These are phyloP conservation scores for Glycine latifolia DNA, from an alignment of 306 rosid genomes.

Conservation along the genomic window DNA sequence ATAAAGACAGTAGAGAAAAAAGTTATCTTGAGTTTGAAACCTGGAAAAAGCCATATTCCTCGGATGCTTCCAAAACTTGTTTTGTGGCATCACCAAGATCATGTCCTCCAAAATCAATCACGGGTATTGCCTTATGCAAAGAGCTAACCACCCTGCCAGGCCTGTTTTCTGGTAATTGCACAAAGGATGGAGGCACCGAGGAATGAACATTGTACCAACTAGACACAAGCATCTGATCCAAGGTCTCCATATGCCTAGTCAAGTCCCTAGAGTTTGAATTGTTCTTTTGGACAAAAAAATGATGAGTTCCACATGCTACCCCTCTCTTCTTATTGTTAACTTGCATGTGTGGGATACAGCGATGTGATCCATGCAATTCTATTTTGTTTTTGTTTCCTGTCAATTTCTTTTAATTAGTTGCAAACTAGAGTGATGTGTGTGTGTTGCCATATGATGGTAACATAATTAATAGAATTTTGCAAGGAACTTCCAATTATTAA, in stretches of 20 bases:
- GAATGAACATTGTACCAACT: conserved; percentile 49
- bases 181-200: conserved; percentile 52
- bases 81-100: conserved; percentile 44
- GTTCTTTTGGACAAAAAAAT: background rate
- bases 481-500: background rate
- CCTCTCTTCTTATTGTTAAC: conserved; percentile 28
- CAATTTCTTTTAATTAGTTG: background rate
- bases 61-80: conserved; percentile 57
- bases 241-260: conserved; percentile 27
- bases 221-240: conserved; percentile 49
- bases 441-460: background rate
- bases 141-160: conserved; percentile 38
- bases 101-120: conserved; percentile 57
- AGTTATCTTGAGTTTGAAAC: conserved; percentile 38
- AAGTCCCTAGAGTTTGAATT: background rate
- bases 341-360: background rate
- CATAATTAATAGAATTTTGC: background rate
- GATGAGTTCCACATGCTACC: conserved; percentile 19
- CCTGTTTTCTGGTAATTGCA: conserved; percentile 52
- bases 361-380: conserved; percentile 32
- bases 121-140: conserved; percentile 51
- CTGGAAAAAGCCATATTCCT: conserved; percentile 80
- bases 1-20: background rate
- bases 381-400: background rate
- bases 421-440: background rate